Evolutionary conservation across 2,329 filamentous ascomycete species (phyloP), one percentile per base, ranked within the genome.

Genomic region (Helotiales sp.): DNA sequence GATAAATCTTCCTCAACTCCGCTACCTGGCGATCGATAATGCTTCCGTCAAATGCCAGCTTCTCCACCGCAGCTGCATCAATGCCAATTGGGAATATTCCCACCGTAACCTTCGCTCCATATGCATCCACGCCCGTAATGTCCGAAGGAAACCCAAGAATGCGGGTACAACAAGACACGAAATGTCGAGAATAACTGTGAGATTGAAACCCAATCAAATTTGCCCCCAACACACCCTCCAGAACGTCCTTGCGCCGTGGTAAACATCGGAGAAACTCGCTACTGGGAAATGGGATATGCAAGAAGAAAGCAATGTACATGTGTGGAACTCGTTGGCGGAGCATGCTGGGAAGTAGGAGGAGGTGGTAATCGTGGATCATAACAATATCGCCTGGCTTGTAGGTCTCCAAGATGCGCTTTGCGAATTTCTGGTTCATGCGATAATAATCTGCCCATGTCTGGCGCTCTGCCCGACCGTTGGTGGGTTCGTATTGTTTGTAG

Each of bases 141-240:
- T 94, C 93, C 0, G 93, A 96, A 54, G 93, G 91, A 75, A 97
- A 97, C n/a, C 92, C 92, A 7, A 97, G 85, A 58, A 97, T 91
- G 28, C 94, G 89, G 1, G 93, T 96, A 80, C 94, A 97, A 81
- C 94, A 97, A 71, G 93, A 97, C 43, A 93, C 89, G 78, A 98
- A 98, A 79, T 98, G 95, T 26, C 94, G 89, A 15, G 94, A 95
- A 79, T 97, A 98, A 78, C 93, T 96, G 82, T 93, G 96, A 7
- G 93, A 96, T 80, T 98, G 95, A 82, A 98, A 97, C 0, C 93
- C 94, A 70, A 98, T 88, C 82, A 98, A 89, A 79, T 97, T 97
- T 64, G 95, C 88, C 20, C 95, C 94, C 49, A 98, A 84, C 55
- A 97, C 89, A 58, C 96, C 96, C 73, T 96, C 93, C 15, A 98